phyloP scores from a whole-genome alignment of 176 grass and related monocot species.

The Aegilops tauschii region DNA sequence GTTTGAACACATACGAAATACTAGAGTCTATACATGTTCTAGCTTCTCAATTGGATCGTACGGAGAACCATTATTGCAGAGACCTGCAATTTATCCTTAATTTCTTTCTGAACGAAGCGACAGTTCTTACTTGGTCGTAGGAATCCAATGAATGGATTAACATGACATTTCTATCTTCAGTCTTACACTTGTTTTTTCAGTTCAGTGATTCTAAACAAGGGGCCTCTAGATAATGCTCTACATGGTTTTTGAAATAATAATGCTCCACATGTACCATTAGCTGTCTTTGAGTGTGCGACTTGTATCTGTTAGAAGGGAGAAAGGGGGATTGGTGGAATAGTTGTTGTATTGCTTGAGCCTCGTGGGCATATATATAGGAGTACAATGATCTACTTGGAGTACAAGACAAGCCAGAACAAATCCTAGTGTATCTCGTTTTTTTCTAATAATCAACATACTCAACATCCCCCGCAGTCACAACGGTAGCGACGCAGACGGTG shows the following conservation, averaged over 20 bases:
- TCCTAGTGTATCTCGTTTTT: no score
- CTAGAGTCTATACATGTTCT: not conserved
- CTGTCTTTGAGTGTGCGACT: slow-evolving; percentile 10
- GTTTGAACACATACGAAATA: not conserved
- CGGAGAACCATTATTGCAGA: not conserved
- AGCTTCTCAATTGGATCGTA: not conserved
- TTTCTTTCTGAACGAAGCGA: not conserved
- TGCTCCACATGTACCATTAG: slow-evolving; percentile 10
- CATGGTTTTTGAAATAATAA: not conserved
- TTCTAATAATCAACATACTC: no score
- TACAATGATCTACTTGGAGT: no score
- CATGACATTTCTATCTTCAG: slow-evolving; percentile 9
- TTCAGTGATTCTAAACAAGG: slow-evolving; percentile 5
- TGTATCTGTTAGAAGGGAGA: not conserved
- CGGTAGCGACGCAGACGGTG: no score
- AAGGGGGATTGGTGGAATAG: no score
- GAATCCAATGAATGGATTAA: slow-evolving; percentile 2
- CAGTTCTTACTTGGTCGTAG: not conserved
- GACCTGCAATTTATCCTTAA: not conserved
- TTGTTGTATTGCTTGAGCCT: no score
- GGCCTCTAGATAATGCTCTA: not conserved
- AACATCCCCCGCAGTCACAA: no score
- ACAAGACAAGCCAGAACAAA: no score
- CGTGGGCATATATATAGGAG: no score
- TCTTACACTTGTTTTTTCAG: not conserved